Evolutionary conservation across 2,329 filamentous ascomycete species (phyloP).

Genomic region (Xylariales sp.): DNA sequence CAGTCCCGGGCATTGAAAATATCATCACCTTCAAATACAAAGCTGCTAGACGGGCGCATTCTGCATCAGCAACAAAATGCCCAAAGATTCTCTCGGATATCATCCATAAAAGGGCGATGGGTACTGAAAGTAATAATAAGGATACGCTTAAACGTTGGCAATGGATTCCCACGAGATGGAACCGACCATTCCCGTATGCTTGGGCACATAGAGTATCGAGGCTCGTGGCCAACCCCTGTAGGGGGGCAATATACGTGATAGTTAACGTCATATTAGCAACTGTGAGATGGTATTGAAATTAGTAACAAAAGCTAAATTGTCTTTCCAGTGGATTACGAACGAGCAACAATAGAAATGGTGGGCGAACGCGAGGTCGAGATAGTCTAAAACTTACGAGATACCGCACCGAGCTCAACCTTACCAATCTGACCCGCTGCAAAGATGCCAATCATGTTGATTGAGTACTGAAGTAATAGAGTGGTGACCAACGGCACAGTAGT

Average conservation of each 20-base stretch:
- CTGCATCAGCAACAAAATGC: conserved; percentile 63
- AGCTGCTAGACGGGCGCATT: conserved; percentile 68
- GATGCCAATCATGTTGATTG: conserved; percentile 75
- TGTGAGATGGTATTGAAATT: conserved; percentile 15
- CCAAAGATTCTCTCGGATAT: conserved; percentile 61
- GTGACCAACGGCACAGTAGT: conserved; percentile 69
- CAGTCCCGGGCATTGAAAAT: conserved; percentile 69
- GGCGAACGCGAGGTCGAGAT: no score
- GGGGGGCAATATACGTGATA: conserved; percentile 72
- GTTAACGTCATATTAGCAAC: conserved; percentile 75
- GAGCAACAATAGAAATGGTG: no score
- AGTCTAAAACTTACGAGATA: conserved; percentile 44
- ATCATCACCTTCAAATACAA: conserved; percentile 68
- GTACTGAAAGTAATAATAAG: conserved; percentile 65
- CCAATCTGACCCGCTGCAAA: conserved; percentile 76
- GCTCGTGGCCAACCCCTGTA: conserved; percentile 82
- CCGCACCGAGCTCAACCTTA: conserved; percentile 63
- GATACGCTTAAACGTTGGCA: conserved; percentile 79
- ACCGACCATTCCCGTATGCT: conserved; percentile 87
- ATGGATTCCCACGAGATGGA: conserved; percentile 80
- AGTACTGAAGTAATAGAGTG: conserved; percentile 78
- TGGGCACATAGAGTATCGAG: conserved; percentile 92
- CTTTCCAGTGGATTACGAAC: no score
- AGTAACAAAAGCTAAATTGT: no score
- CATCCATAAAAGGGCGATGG: conserved; percentile 66